Evolutionary conservation across 228 moss, liverwort and hornwort genomes (phyloP).

Genomic region (Sphagnum magellanicum): DNA sequence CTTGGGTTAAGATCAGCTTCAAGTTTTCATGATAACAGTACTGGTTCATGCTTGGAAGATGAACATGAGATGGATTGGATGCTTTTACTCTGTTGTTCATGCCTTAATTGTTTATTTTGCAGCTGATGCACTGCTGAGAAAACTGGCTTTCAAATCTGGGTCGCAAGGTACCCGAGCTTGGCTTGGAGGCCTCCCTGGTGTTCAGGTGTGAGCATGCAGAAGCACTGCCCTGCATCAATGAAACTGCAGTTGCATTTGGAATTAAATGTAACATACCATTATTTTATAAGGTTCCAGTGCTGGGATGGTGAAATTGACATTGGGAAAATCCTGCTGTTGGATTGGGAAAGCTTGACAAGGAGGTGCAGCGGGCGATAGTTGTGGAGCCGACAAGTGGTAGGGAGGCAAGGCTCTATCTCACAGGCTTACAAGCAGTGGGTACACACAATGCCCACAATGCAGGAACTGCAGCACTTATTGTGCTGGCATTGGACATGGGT

Average conservation of each 20-base stretch:
- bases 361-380: conserved; percentile 79
- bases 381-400: conserved; percentile 74
- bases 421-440: conserved; percentile 61
- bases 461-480: conserved; percentile 81
- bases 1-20: background rate
- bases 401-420: conserved; percentile 67
- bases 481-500: conserved; percentile 68
- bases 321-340: background rate
- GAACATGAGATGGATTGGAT: background rate
- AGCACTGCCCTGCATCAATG: background rate
- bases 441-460: conserved; percentile 92
- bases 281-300: no score
- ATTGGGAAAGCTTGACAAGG: conserved; percentile 68
- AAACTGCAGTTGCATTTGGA: background rate
- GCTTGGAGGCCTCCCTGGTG: conserved; percentile 95
- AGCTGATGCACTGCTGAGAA: conserved; percentile 76
- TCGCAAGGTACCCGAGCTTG: conserved; percentile 79
- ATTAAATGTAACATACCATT: background rate
- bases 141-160: conserved; percentile 55
- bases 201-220: conserved; percentile 47
- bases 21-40: no score
- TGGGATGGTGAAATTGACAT: no score
- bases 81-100: background rate
- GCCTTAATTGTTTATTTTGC: conserved; percentile 1
- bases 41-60: no score